Evolutionary conservation across 2,329 filamentous ascomycete species (phyloP).

Genomic region (Graphilbum sp.): DNA sequence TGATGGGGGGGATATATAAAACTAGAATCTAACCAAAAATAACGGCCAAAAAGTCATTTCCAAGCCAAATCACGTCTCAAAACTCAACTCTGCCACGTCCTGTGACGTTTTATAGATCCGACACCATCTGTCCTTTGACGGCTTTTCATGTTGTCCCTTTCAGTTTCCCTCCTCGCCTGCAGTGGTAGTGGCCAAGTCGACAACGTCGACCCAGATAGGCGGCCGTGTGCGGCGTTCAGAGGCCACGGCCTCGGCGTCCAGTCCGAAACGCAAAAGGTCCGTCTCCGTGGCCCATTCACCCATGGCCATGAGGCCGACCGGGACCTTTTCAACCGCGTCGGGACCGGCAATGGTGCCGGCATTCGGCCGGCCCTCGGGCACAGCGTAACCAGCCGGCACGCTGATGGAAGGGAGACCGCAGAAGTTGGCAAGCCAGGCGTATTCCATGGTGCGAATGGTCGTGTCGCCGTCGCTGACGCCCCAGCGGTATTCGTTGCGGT

Average conservation of each 20-base stretch:
- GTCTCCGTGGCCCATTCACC: conserved; percentile 38
- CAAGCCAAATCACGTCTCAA: too few species aligned
- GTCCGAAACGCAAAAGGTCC: conserved; percentile 28
- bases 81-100: too few species aligned
- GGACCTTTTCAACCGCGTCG: conserved; percentile 23
- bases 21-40: too few species aligned
- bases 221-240: conserved; percentile 18
- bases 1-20: too few species aligned
- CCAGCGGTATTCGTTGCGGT: conserved; percentile 18
- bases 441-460: conserved; percentile 30
- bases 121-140: background rate
- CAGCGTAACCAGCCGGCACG: conserved; percentile 27
- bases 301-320: conserved; percentile 37
- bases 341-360: conserved; percentile 18
- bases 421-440: conserved; percentile 34
- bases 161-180: background rate
- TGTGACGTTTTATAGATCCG: too few species aligned
- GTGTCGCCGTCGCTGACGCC: conserved; percentile 29
- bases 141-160: background rate
- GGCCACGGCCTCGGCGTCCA: conserved; percentile 26
- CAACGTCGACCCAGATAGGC: conserved; percentile 28
- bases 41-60: too few species aligned
- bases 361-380: conserved; percentile 17
- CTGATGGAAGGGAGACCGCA: conserved; percentile 29
- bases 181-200: conserved; percentile 17